phyloP scores from a whole-genome alignment of 257 asterid species.

The Asclepias syriaca region DNA sequence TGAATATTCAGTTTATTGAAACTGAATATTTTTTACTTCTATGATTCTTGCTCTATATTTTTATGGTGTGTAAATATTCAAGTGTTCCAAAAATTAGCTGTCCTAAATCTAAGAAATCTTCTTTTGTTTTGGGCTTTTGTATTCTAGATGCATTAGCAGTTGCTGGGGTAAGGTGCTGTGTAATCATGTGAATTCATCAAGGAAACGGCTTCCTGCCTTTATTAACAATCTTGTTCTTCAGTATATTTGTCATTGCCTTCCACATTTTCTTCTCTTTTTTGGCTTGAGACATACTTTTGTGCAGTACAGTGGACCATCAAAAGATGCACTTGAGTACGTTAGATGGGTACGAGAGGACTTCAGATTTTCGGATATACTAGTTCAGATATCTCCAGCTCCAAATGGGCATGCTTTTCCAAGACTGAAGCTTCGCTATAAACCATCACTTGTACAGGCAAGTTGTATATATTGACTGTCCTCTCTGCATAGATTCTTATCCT shows the following conservation, averaged over 20 bases:
- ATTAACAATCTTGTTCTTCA: background rate
- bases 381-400: slow-evolving; percentile 71
- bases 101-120: background rate
- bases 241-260: background rate
- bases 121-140: background rate
- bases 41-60: background rate
- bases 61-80: background rate
- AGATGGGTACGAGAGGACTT: slow-evolving; percentile 78
- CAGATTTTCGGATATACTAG: slow-evolving; percentile 66
- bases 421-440: slow-evolving; percentile 87
- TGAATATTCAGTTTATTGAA: background rate
- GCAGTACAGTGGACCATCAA: slow-evolving; percentile 97
- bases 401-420: slow-evolving; percentile 86
- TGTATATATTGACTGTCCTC: slow-evolving; percentile 7
- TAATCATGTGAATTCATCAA: background rate
- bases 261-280: slow-evolving; percentile 1
- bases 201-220: background rate
- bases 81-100: background rate
- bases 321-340: slow-evolving; percentile 76
- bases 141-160: background rate
- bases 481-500: slow-evolving; percentile 2
- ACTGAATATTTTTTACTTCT: background rate
- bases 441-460: slow-evolving; percentile 96
- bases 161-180: background rate
- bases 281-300: slow-evolving; percentile 23